Percentiles rank a stretch among this genome's conserved stretches.
Conservation (phyloP, 345 rosid genomes). For the Brassica incana region DNA sequence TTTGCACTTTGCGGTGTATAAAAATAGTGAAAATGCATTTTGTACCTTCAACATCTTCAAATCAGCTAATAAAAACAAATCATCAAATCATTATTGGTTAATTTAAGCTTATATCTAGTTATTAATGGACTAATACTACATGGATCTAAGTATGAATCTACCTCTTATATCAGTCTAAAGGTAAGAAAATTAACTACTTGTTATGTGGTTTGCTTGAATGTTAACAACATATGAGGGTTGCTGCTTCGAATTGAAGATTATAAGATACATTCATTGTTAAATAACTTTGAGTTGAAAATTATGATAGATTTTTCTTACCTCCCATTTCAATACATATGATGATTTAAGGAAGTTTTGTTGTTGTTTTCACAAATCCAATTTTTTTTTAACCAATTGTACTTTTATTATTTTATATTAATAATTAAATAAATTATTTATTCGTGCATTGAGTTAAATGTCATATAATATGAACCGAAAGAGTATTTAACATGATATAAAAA, state of each 20-base stretch:
- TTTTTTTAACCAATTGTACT: too few species aligned
- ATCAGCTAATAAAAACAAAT: not conserved
- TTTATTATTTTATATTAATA: too few species aligned
- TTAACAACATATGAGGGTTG: not conserved
- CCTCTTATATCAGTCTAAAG: not conserved
- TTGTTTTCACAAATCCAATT: too few species aligned
- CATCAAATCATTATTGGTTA: not conserved
- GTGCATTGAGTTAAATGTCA: too few species aligned
- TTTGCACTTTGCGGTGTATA: constrained; percentile 14
- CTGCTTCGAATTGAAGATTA: not conserved
- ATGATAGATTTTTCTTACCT: too few species aligned
- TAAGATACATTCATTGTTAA: not conserved
- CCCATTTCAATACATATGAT: too few species aligned
- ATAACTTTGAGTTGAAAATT: too few species aligned
- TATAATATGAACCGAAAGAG: too few species aligned
- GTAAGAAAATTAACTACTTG: not conserved
- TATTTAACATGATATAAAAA: too few species aligned
- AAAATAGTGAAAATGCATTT: constrained; percentile 21
- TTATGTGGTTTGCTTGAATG: not conserved
- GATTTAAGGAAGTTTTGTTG: too few species aligned
- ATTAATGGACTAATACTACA: not conserved
- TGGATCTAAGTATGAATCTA: not conserved
- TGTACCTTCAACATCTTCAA: not conserved
- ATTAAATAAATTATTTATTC: too few species aligned
- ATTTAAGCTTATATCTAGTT: not conserved